Base-by-base conservation (phyloP, 306 rosid species). In the Gastrolobium villosum region DNA sequence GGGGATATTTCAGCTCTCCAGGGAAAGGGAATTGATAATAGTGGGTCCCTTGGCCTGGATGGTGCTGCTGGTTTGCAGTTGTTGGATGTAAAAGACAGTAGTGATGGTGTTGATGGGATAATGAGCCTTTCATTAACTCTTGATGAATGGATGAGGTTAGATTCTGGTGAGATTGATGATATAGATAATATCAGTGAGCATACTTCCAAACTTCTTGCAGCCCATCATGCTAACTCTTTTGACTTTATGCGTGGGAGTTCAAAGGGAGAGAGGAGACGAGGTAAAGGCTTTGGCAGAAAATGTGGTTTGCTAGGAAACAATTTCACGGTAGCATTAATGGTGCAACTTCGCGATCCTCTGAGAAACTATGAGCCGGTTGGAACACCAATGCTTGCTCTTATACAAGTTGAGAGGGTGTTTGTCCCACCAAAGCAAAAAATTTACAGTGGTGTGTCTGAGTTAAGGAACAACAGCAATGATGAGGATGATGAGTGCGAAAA, bases 381-480 rank as follows among this genome's bases (percentile, higher is more conserved):
- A 71, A 81, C 96, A 7, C 98, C 98, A 35, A 94, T 94, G 94
- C 97, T 92, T 65, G 84, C 98, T 81, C 97, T 94, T 11, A 89
- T 92, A 80, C 98, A 94, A 82, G 98, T 92, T 35, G 98, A 94
- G 87, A 85, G 98, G 79, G 97, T 87, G 63, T 94, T 94, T 79
- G 70, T 89, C 72, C 94, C 89, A 2, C 97, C 97, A 5, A 94
- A 94, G 89, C 94, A 89, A 10, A 92, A 74, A 81, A 83, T 92
- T 45, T 94, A 78, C 90, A 59, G 80, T 64, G 81, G 70, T 6
- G 98, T 94, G 60, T 85, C 89, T 7, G 87, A 85, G 81, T 13
- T 86, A 3, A 70, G 84, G 77, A 87, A 62, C 61, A 75, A 53
- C 53, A 70, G 69, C 3, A 64, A 81, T 1, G 75, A 81, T 6